Evolutionary conservation across 2,329 filamentous ascomycete species (phyloP), one percentile per base, ranked within the genome.

Genomic region (Madurella fahalii): DNA sequence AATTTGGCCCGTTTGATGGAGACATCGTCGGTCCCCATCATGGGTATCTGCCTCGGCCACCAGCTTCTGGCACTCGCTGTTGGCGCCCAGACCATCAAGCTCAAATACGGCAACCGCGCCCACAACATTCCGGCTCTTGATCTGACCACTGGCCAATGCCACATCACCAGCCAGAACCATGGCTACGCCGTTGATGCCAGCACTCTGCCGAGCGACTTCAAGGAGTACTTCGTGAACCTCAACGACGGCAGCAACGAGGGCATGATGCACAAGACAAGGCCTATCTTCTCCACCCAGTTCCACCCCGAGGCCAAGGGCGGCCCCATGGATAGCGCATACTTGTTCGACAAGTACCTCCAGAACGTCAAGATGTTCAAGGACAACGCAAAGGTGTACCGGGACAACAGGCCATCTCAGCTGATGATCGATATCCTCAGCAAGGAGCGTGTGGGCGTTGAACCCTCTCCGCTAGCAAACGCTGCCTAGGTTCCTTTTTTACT

Each of bases 251-350:
- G 88, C 73, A 99, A 99, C 73, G 94, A 99, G 79, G 93, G 89
- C 57, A 90, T 99, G 84, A 91, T 96, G 71, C 94, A 99, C 82
- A 91, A 88, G 75, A 88, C 89, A 55, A 89, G 93, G 37, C 94
- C 94, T 59, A 99, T 99, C 71, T 97, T 99, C 82, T 93, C 89
- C 61, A 96, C 92, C 20, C 94, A 99, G 74, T 99, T 99, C 85
- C 94, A 99, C 71, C 94, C 94, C 15, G 94, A 99, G 76, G 94
- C 94, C 64, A 96, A 96, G 80, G 94, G 94, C 58, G 94, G 94
- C 52, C 94, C 94, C 52, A 88, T 96, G 75, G 94, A 99, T 78
- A 95, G 90, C 61, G 86, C 90, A 2, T 97, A 95, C 75, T 81
- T 99, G 57, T 99, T 99, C 68, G 94, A 99, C 74, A 90, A 90